A percentile compares a stretch with the other conserved stretches of the same genome.
Conservation (phyloP, 129 eudicot genomes). For the Mikania micrantha region DNA sequence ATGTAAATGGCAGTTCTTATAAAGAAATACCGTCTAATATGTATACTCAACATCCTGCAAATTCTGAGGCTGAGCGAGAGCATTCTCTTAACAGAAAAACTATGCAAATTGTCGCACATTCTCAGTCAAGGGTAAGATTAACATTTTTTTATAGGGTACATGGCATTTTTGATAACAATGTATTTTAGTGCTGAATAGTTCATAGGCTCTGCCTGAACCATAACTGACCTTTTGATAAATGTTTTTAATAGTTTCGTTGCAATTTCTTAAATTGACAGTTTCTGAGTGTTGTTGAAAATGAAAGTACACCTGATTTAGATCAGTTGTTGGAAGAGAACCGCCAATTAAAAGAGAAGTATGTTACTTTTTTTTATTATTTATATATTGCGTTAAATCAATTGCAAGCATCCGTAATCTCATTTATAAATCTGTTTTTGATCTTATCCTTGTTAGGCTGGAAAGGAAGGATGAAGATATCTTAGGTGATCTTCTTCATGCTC, state of each 20-base stretch:
- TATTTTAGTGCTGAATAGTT: background rate
- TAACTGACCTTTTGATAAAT: background rate
- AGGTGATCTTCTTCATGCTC: conserved; percentile 45
- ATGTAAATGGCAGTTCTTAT: conserved; percentile 17
- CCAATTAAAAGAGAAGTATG: conserved; percentile 54
- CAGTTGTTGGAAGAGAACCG: conserved; percentile 59
- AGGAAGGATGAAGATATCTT: conserved; percentile 44
- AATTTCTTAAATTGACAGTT: conserved; percentile 33
- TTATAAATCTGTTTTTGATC: background rate
- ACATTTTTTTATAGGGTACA: background rate
- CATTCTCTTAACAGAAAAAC: conserved; percentile 27
- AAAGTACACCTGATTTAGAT: conserved; percentile 12
- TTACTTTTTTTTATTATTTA: background rate
- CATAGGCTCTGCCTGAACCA: background rate
- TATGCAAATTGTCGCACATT: conserved; percentile 21
- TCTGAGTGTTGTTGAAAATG: conserved; percentile 15
- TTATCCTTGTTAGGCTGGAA: conserved; percentile 39
- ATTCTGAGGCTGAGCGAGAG: conserved; percentile 23
- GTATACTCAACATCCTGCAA: background rate
- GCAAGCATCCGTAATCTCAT: background rate
- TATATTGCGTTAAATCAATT: conserved; percentile 1
- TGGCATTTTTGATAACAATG: background rate
- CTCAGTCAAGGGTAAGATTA: conserved; percentile 17
- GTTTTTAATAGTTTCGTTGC: background rate
- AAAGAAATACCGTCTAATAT: conserved; percentile 13